These are phyloP conservation scores for Kwoniella pini DNA, from an alignment of 768 basidiomycete species.

Conservation along the genomic window DNA sequence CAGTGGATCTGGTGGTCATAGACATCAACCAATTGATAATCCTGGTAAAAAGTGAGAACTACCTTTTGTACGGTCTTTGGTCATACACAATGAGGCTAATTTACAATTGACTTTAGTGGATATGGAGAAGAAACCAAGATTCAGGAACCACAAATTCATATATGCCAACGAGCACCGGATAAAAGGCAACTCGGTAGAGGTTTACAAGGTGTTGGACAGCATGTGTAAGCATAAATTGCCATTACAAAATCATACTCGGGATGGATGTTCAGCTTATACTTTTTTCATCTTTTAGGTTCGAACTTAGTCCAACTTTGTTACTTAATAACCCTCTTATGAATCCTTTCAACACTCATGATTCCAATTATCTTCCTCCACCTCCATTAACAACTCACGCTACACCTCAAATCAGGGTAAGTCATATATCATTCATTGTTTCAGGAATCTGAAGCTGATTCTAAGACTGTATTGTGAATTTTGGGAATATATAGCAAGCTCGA, in stretches of 20 bases:
- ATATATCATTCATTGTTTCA: background rate
- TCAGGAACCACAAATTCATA: slow-evolving; percentile 82
- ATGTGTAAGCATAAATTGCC: slow-evolving; percentile 42
- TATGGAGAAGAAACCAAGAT: slow-evolving; percentile 60
- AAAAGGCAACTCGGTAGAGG: slow-evolving; percentile 43
- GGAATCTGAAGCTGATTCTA: background rate
- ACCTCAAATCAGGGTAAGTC: slow-evolving; percentile 22
- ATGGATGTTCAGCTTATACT: background rate
- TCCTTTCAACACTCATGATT: slow-evolving; percentile 47
- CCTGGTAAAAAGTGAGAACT: slow-evolving; percentile 60
- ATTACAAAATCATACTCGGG: no score
- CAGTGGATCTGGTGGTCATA: slow-evolving; percentile 44
- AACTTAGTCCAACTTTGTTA: slow-evolving; percentile 49
- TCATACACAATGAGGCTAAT: no score
- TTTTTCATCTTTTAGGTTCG: slow-evolving; percentile 33
- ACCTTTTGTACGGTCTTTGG: no score
- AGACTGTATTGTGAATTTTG: background rate
- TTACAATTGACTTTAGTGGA: slow-evolving; percentile 39
- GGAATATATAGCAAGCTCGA: slow-evolving; percentile 12
- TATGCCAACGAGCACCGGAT: slow-evolving; percentile 70
- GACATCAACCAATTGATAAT: slow-evolving; percentile 47
- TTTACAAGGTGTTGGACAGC: slow-evolving; percentile 49
- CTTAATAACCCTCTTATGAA: slow-evolving; percentile 49
- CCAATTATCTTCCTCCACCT: slow-evolving; percentile 52
- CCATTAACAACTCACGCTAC: slow-evolving; percentile 28